Conservation (phyloP, 164 flowering plant species). For the Aristolochia californica region DNA sequence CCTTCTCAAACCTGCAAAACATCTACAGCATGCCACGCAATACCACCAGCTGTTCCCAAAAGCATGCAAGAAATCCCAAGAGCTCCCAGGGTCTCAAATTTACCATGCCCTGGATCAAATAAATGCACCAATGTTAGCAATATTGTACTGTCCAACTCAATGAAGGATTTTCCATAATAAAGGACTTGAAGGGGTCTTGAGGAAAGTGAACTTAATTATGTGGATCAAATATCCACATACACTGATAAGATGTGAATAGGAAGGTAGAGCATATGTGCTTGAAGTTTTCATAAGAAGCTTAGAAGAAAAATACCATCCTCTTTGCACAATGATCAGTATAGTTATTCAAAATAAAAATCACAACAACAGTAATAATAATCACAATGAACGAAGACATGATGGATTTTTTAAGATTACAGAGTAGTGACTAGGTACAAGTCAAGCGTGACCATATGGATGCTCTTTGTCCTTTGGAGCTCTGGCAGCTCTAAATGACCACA, state of each 20-base stretch:
- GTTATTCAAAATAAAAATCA: not conserved
- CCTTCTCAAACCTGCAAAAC: constrained; percentile 43
- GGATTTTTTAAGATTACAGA: constrained; percentile 17
- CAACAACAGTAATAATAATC: not conserved
- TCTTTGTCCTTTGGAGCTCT: constrained; percentile 91
- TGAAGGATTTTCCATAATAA: too few relatives aligned
- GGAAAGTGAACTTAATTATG: too few relatives aligned
- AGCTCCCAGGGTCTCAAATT: constrained; percentile 94
- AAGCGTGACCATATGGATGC: constrained; percentile 94
- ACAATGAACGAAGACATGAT: not conserved
- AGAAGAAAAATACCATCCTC: too few relatives aligned
- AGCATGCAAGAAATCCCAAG: constrained; percentile 95
- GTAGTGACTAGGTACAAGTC: constrained; percentile 39
- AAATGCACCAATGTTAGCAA: constrained; percentile 1
- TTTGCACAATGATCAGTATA: too few relatives aligned
- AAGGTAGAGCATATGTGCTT: too few relatives aligned
- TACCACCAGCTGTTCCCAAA: constrained; percentile 82
- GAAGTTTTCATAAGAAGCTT: too few relatives aligned
- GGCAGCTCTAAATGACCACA: constrained; percentile 71
- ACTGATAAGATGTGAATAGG: too few relatives aligned
- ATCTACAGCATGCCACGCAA: constrained; percentile 89
- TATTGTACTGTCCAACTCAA: not conserved
- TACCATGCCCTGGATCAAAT: constrained; percentile 81
- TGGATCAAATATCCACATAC: too few relatives aligned
- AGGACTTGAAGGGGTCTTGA: too few relatives aligned